Conservation (phyloP, 768 basidiomycete genomes). For the Auricularia sp. region DNA sequence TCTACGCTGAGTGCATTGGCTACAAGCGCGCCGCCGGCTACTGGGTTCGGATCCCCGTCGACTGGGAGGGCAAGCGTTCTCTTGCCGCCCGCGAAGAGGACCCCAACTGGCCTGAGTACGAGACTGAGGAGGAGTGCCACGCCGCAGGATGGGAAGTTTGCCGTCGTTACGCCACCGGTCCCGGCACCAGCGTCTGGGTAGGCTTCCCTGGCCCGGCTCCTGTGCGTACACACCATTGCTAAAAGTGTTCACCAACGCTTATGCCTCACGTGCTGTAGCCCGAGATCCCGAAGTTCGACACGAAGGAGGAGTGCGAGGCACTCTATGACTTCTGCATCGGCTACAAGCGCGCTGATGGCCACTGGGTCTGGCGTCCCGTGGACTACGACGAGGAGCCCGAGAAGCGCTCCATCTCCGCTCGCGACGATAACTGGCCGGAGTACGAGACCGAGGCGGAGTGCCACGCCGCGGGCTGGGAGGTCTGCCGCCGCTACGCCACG, state of each 20-base stretch:
- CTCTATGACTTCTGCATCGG: too few relatives aligned
- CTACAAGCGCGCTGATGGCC: too few relatives aligned
- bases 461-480: neutral
- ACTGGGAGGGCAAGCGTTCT: too few relatives aligned
- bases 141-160: neutral
- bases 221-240: neutral
- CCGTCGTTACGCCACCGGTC: neutral
- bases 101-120: neutral
- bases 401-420: too few relatives aligned
- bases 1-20: too few relatives aligned
- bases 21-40: too few relatives aligned
- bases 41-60: too few relatives aligned
- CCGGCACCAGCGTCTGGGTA: neutral
- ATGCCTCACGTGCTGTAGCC: neutral
- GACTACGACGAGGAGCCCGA: too few relatives aligned
- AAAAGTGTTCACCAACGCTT: neutral
- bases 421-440: neutral
- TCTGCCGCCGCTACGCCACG: neutral
- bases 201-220: neutral
- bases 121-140: neutral
- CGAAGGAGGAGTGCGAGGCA: too few relatives aligned
- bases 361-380: too few relatives aligned
- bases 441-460: neutral
- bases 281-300: neutral
- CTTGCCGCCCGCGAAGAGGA: neutral